Conservation (phyloP, 1,284 basidiomycete species). For the Flammula alnicola region DNA sequence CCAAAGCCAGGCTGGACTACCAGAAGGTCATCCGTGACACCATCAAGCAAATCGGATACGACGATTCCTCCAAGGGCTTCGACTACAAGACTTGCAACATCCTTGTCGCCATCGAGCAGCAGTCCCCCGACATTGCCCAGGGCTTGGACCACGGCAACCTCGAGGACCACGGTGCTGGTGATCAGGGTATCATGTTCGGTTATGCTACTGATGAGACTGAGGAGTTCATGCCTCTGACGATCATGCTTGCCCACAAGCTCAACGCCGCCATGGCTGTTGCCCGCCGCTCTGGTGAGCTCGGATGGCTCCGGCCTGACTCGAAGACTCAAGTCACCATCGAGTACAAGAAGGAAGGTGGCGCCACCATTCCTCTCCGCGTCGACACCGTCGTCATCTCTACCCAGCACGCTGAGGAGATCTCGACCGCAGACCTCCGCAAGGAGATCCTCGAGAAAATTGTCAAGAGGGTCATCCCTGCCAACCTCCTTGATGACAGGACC, state of each 20-base stretch:
- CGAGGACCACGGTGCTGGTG: conserved; percentile 97
- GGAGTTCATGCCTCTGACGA: conserved; percentile 97
- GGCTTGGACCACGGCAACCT: conserved; percentile 97
- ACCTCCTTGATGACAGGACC: conserved; percentile 90
- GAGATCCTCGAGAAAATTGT: conserved; percentile 95
- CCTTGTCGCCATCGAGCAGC: conserved; percentile 99
- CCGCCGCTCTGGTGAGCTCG: conserved; percentile 83
- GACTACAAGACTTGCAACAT: conserved; percentile 99
- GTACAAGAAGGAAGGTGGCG: conserved; percentile 98
- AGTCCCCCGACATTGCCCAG: conserved; percentile 99
- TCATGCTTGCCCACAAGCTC: conserved; percentile 97
- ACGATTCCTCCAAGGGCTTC: conserved; percentile 97
- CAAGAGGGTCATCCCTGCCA: conserved; percentile 92
- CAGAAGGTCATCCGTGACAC: conserved; percentile 97
- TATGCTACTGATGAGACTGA: conserved; percentile 99
- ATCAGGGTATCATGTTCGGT: conserved; percentile 99
- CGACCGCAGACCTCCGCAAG: conserved; percentile 89
- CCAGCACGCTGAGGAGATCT: conserved; percentile 97
- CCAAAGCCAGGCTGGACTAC: conserved; percentile 95
- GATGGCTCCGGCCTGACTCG: conserved; percentile 97
- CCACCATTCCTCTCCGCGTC: conserved; percentile 93
- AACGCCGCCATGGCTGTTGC: conserved; percentile 95
- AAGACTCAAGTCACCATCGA: conserved; percentile 99
- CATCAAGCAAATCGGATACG: conserved; percentile 98
- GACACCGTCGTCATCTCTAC: conserved; percentile 98